These are phyloP conservation scores for Brassica hybrid DNA, from an alignment of 441 rosid genomes.

Conservation along the genomic window DNA sequence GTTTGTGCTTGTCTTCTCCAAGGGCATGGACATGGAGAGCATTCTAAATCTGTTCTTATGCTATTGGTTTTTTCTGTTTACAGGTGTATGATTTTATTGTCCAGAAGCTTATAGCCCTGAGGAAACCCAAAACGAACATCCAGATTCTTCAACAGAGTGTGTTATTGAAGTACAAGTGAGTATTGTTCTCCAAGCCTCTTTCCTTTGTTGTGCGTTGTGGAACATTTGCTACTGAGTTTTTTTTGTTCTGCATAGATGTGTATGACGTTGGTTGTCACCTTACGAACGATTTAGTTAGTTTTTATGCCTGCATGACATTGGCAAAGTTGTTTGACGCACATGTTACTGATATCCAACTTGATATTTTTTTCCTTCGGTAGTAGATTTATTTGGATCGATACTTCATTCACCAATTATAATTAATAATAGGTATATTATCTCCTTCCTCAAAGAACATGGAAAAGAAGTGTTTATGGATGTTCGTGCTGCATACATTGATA, in stretches of 20 bases:
- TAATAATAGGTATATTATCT: constrained; percentile 69
- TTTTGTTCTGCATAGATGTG: constrained; percentile 14
- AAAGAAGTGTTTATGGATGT: constrained; percentile 91
- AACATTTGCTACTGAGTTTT: constrained; percentile 4
- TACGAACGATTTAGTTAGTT: constrained; percentile 1
- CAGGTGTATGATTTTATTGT: constrained; percentile 98
- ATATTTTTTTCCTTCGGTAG: neutral
- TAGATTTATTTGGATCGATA: constrained; percentile 18
- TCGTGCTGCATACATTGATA: constrained; percentile 93
- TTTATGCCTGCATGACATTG: constrained; percentile 9
- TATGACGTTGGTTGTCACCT: constrained; percentile 21
- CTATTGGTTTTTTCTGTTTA: constrained; percentile 23
- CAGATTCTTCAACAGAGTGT: constrained; percentile 99
- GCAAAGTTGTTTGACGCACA: constrained; percentile 9
- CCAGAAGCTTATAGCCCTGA: constrained; percentile 96
- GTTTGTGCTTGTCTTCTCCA: constrained; percentile 22
- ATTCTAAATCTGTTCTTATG: constrained; percentile 23
- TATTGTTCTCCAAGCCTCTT: constrained; percentile 22
- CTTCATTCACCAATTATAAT: constrained; percentile 26
- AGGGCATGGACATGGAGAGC: constrained; percentile 28
- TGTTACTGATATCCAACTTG: constrained; percentile 23
- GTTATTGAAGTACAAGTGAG: constrained; percentile 95
- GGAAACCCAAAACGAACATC: constrained; percentile 99
- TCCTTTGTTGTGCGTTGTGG: constrained; percentile 10
- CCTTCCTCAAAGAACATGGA: constrained; percentile 95